phyloP scores from a whole-genome alignment of 129 eudicot genomes.

The Tagetes erecta region DNA sequence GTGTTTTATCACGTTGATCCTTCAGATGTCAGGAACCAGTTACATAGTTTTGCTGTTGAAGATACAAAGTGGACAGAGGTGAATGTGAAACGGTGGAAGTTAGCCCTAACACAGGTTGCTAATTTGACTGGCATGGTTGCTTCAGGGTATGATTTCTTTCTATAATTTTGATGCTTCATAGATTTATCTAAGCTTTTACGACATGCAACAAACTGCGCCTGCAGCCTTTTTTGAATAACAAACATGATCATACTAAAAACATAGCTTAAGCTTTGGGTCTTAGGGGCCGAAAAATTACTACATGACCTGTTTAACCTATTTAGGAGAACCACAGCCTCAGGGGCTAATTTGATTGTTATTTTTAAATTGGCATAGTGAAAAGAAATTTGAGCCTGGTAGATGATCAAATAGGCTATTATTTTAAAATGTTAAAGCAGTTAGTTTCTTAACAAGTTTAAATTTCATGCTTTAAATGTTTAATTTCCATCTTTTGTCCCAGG shows the following conservation, averaged over 20 bases:
- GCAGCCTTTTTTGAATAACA: too few relatives aligned
- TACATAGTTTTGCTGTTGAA: background rate
- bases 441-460: background rate
- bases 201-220: too few relatives aligned
- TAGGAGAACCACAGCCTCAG: too few relatives aligned
- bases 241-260: too few relatives aligned
- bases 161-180: background rate
- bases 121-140: background rate
- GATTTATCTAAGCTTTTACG: too few relatives aligned
- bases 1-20: slow-evolving; percentile 13
- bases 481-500: slow-evolving; percentile 9
- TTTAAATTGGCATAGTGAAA: too few relatives aligned
- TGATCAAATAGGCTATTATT: too few relatives aligned
- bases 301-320: too few relatives aligned
- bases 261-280: too few relatives aligned
- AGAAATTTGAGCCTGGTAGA: too few relatives aligned
- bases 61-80: slow-evolving; percentile 5
- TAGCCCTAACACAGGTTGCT: slow-evolving; percentile 12
- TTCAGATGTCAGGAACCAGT: background rate
- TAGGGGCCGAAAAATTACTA: too few relatives aligned
- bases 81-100: slow-evolving; percentile 1
- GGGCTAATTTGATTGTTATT: too few relatives aligned
- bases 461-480: background rate
- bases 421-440: background rate
- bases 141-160: background rate